A percentile compares a stretch with the other conserved stretches of the same genome.
These are phyloP conservation scores for Podospora pseudoanserina DNA, from an alignment of 495 filamentous ascomycete genomes.

Conservation along the genomic window DNA sequence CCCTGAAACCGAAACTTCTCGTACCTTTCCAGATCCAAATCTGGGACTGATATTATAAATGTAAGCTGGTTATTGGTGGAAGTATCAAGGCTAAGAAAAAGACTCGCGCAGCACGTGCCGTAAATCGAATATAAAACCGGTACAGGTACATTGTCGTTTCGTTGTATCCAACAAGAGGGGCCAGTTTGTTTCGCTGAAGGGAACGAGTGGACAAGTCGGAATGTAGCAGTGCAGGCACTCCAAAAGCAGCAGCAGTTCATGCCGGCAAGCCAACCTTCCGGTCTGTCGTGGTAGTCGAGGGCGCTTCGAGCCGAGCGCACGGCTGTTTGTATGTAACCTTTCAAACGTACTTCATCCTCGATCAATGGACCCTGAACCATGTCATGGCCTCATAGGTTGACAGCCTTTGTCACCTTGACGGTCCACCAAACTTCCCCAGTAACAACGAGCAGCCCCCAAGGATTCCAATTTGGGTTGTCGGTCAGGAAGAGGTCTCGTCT, in stretches of 20 bases:
- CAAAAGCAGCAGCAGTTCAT: constrained; percentile 6
- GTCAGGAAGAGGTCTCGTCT: not conserved
- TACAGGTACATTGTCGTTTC: not conserved
- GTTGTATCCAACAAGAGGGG: not conserved
- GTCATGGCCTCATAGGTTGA: not conserved
- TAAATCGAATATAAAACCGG: not conserved
- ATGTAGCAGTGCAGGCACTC: not conserved
- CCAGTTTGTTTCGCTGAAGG: not conserved
- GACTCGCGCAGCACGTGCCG: not conserved
- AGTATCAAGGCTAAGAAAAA: not conserved
- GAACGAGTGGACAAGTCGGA: not conserved
- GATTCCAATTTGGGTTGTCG: not conserved
- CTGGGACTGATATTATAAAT: not conserved
- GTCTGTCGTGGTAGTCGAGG: constrained; percentile 3
- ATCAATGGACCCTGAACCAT: not conserved
- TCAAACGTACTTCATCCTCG: not conserved
- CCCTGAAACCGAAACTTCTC: not conserved
- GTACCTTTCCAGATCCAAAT: not conserved
- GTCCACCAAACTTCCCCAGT: not conserved
- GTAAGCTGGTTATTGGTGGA: not conserved
- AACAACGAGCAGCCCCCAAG: not conserved
- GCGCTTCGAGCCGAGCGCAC: constrained; percentile 3
- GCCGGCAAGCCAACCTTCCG: constrained; percentile 13
- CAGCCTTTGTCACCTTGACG: not conserved
- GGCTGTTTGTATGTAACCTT: not conserved